phyloP scores from a whole-genome alignment of 345 rosid species.

The Odontarrhena argentea region DNA sequence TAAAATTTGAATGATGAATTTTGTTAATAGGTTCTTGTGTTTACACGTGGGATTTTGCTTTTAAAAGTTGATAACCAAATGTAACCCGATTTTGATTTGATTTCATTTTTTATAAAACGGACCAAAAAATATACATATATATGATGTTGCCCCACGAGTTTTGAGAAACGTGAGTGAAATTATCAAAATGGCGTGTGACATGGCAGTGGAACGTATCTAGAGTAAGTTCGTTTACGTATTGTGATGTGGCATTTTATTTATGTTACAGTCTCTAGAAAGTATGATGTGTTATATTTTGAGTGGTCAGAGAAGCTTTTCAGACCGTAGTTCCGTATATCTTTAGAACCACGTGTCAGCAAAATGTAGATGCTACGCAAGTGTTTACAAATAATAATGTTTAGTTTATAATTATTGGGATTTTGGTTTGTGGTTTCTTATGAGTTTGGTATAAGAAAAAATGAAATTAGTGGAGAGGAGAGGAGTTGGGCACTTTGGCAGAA shows the following conservation, averaged over 20 bases:
- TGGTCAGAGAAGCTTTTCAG: slow-evolving; percentile 30
- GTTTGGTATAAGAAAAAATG: slow-evolving; percentile 32
- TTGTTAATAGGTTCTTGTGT: slow-evolving; percentile 31
- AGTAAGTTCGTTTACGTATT: slow-evolving; percentile 31
- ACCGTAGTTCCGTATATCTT: slow-evolving; percentile 36
- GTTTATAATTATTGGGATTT: not conserved
- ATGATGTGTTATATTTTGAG: slow-evolving; percentile 20
- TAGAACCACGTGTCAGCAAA: slow-evolving; percentile 33
- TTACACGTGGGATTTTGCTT: slow-evolving; percentile 41
- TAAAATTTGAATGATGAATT: not conserved
- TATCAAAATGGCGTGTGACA: slow-evolving; percentile 26
- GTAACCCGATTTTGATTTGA: slow-evolving; percentile 28
- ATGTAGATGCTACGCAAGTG: slow-evolving; percentile 24
- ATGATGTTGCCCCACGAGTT: slow-evolving; percentile 11
- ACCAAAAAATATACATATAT: slow-evolving; percentile 11
- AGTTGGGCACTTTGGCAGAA: slow-evolving; percentile 35
- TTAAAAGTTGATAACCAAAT: slow-evolving; percentile 41
- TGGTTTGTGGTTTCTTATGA: slow-evolving; percentile 33
- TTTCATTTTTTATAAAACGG: not conserved
- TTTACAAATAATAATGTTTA: slow-evolving; percentile 9
- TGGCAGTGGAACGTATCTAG: slow-evolving; percentile 41
- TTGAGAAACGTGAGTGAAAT: slow-evolving; percentile 38
- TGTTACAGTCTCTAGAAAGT: slow-evolving; percentile 32
- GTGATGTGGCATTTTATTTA: slow-evolving; percentile 33
- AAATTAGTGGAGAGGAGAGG: slow-evolving; percentile 32